A percentile compares a stretch with the other conserved stretches of the same genome.
Conservation (phyloP, 2,329 filamentous ascomycete species). For the Didymella exigua region DNA sequence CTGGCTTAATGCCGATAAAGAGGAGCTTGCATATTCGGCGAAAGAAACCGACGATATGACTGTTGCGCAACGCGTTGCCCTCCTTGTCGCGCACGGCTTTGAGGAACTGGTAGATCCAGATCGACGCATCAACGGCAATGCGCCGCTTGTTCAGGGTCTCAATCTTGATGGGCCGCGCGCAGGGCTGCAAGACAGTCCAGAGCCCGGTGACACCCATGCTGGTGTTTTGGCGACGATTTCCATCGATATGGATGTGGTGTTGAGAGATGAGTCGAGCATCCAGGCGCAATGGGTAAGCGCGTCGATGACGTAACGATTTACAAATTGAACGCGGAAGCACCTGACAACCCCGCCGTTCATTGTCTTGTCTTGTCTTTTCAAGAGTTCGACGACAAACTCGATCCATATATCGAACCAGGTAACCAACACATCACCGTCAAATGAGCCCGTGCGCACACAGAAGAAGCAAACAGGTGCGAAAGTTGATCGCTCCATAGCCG, state of each 20-base stretch:
- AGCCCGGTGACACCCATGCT: slow-evolving; percentile 96
- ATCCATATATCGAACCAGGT: no score
- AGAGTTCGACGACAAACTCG: no score
- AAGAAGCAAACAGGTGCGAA: no score
- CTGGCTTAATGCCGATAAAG: slow-evolving; percentile 93
- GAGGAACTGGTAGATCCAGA: slow-evolving; percentile 99
- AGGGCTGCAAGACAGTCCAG: slow-evolving; percentile 95
- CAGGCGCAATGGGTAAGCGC: not conserved
- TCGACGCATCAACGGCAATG: slow-evolving; percentile 95
- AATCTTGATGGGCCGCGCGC: slow-evolving; percentile 92
- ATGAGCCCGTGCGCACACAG: no score
- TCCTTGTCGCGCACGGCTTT: slow-evolving; percentile 99
- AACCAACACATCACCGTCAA: no score
- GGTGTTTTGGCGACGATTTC: not conserved
- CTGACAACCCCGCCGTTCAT: no score
- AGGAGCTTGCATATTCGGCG: slow-evolving; percentile 96
- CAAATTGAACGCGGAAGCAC: slow-evolving; percentile 9
- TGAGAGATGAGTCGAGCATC: slow-evolving; percentile 1
- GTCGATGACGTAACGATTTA: slow-evolving; percentile 14
- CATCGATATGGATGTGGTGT: slow-evolving; percentile 1
- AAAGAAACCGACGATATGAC: slow-evolving; percentile 97
- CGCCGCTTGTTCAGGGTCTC: slow-evolving; percentile 96
- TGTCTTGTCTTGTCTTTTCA: no score
- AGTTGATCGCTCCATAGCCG: no score
- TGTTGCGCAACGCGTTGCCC: slow-evolving; percentile 93